These are phyloP conservation scores for Bombardia bombarda DNA, from an alignment of 495 filamentous ascomycete species.

Conservation along the genomic window DNA sequence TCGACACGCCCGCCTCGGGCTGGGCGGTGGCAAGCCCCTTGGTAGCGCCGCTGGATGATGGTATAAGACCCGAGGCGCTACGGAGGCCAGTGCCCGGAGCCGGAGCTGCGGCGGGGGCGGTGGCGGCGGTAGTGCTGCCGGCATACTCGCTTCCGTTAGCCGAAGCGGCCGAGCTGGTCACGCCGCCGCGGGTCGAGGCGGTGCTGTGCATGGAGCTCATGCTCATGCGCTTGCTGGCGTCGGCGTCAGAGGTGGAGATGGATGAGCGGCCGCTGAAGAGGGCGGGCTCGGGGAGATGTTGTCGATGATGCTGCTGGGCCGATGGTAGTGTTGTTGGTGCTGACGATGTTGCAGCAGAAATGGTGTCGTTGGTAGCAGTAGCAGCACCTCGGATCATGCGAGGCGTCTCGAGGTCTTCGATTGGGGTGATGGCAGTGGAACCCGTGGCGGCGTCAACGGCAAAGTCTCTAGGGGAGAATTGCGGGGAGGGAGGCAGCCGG, in stretches of 20 bases:
- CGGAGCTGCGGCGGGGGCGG: too few species aligned
- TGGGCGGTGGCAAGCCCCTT: conserved; percentile 28
- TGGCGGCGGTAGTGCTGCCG: conserved; percentile 18
- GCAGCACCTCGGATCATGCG: conserved; percentile 25
- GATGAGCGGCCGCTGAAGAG: conserved; percentile 33
- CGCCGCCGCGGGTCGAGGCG: conserved; percentile 42
- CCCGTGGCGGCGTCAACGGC: conserved; percentile 13
- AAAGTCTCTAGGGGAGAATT: conserved; percentile 16
- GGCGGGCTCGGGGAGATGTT: conserved; percentile 37
- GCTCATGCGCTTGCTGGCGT: conserved; percentile 55
- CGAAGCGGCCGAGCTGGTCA: conserved; percentile 34
- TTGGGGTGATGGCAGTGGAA: too few species aligned
- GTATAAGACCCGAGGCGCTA: conserved; percentile 29
- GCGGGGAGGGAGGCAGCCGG: neutral
- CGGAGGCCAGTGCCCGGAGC: too few species aligned
- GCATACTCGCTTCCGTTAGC: conserved; percentile 33
- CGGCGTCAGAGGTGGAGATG: conserved; percentile 21
- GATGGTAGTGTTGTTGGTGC: too few species aligned
- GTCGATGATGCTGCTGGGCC: too few species aligned
- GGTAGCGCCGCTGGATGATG: conserved; percentile 16
- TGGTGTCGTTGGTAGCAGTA: too few species aligned
- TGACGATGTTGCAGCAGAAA: too few species aligned
- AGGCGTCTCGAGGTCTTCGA: conserved; percentile 36
- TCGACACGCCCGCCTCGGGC: conserved; percentile 44
- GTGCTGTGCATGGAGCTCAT: conserved; percentile 59